Evolutionary conservation across 108 stramenopile genomes (phyloP).

Genomic region (Nitzschia sp.): DNA sequence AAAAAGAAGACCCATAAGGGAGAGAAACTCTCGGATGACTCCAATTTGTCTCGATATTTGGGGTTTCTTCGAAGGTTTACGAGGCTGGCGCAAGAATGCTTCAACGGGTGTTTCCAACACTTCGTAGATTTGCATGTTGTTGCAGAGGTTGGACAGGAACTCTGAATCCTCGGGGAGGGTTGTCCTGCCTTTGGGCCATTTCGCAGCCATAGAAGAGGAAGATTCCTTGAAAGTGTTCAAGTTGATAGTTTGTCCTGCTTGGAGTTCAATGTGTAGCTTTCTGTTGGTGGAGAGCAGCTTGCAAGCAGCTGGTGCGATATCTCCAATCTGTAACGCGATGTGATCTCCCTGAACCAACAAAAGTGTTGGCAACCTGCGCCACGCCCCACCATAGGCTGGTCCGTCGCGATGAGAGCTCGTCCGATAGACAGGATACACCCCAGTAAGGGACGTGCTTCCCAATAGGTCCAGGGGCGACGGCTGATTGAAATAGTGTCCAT

Average conservation of each 20-base stretch:
- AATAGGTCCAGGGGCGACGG: slow-evolving; percentile 15
- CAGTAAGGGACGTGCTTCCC: slow-evolving; percentile 51
- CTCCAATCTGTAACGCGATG: slow-evolving; percentile 78
- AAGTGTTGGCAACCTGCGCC: slow-evolving; percentile 69
- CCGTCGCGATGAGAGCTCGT: slow-evolving; percentile 20
- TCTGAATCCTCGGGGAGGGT: slow-evolving; percentile 57
- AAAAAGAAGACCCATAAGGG: slow-evolving; percentile 32
- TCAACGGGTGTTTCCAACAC: slow-evolving; percentile 70
- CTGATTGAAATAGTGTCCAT: slow-evolving; percentile 4
- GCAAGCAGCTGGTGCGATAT: slow-evolving; percentile 60
- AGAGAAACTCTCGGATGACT: slow-evolving; percentile 44
- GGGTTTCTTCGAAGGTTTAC: slow-evolving; percentile 47
- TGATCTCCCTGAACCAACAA: slow-evolving; percentile 73
- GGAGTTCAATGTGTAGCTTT: slow-evolving; percentile 10
- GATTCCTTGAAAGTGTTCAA: slow-evolving; percentile 37
- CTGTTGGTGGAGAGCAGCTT: slow-evolving; percentile 14
- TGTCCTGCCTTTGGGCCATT: slow-evolving; percentile 53
- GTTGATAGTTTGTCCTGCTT: slow-evolving; percentile 53
- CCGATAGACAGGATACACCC: slow-evolving; percentile 77
- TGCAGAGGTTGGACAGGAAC: slow-evolving; percentile 59
- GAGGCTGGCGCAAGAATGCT: slow-evolving; percentile 46
- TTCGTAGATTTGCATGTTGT: slow-evolving; percentile 61
- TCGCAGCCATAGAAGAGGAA: slow-evolving; percentile 15
- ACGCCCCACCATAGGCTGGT: slow-evolving; percentile 26
- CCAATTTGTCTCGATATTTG: slow-evolving; percentile 59